These are phyloP conservation scores for Candida sp. DNA, from an alignment of 1,139 yeast species.

Conservation along the genomic window DNA sequence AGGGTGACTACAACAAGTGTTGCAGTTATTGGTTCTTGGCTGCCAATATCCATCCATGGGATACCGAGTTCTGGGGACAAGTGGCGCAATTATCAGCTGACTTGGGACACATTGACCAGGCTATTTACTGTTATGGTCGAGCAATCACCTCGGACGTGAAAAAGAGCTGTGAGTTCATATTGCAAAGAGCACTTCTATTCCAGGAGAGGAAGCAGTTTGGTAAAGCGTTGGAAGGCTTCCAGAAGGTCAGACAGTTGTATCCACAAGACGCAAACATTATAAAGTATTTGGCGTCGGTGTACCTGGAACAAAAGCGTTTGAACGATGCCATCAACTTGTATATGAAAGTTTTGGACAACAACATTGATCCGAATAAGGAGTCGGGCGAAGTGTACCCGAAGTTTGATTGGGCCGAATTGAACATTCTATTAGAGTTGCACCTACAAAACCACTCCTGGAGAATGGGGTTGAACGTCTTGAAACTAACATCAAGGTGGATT, in stretches of 20 bases:
- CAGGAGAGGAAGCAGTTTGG: constrained; percentile 66
- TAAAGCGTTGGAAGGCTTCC: constrained; percentile 78
- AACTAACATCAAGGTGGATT: constrained; percentile 82
- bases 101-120: constrained; percentile 78
- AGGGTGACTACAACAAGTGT: constrained; percentile 71
- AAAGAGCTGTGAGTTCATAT: constrained; percentile 56
- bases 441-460: constrained; percentile 67
- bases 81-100: constrained; percentile 80
- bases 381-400: constrained; percentile 36
- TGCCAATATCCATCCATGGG: constrained; percentile 80
- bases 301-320: constrained; percentile 74
- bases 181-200: constrained; percentile 68
- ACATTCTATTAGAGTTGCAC: constrained; percentile 81
- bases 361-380: constrained; percentile 40
- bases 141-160: constrained; percentile 65
- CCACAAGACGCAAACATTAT: constrained; percentile 70
- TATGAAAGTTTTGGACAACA: constrained; percentile 64
- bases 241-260: constrained; percentile 58
- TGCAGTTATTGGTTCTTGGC: constrained; percentile 86
- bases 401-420: constrained; percentile 90
- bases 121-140: constrained; percentile 78
- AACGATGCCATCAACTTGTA: constrained; percentile 85
- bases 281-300: constrained; percentile 76
- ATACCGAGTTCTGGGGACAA: constrained; percentile 81
- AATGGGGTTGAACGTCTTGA: constrained; percentile 67